Evolutionary conservation across 305 asterid genomes (phyloP).

Genomic region (Fraxinus floribunda): DNA sequence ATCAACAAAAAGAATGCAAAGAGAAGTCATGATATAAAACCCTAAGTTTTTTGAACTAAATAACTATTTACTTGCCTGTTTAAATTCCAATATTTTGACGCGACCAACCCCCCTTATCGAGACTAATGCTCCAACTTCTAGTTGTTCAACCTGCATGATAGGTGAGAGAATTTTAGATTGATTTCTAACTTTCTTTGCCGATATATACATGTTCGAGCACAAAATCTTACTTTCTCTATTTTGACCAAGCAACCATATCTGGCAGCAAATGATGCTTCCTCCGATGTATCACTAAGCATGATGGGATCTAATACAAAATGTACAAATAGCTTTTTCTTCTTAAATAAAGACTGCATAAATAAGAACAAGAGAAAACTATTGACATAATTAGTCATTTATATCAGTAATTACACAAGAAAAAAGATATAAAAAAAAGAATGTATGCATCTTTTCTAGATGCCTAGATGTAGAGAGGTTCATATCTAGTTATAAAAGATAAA

Average conservation of each 20-base stretch:
- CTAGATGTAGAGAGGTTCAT: background rate
- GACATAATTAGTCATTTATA: background rate
- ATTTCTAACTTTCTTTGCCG: background rate
- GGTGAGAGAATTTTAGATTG: slow-evolving; percentile 13
- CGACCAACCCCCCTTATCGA: slow-evolving; percentile 75
- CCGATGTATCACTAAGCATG: slow-evolving; percentile 45
- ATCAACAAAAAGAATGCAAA: background rate
- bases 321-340: slow-evolving; percentile 59
- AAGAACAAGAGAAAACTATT: slow-evolving; percentile 4
- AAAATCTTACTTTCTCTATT: slow-evolving; percentile 65
- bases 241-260: slow-evolving; percentile 68
- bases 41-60: background rate
- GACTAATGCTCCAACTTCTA: slow-evolving; percentile 72
- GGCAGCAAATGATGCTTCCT: slow-evolving; percentile 70
- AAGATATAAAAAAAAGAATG: background rate
- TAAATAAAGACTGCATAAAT: slow-evolving; percentile 49
- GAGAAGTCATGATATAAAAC: background rate
- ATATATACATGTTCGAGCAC: slow-evolving; percentile 10
- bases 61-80: slow-evolving; percentile 43
- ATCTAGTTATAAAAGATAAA: background rate
- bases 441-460: background rate
- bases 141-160: slow-evolving; percentile 56
- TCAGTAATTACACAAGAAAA: slow-evolving; percentile 14
- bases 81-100: slow-evolving; percentile 53
- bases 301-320: slow-evolving; percentile 77